Base-by-base conservation (phyloP, 495 filamentous ascomycete genomes). In the Aspergillus indologenus region DNA sequence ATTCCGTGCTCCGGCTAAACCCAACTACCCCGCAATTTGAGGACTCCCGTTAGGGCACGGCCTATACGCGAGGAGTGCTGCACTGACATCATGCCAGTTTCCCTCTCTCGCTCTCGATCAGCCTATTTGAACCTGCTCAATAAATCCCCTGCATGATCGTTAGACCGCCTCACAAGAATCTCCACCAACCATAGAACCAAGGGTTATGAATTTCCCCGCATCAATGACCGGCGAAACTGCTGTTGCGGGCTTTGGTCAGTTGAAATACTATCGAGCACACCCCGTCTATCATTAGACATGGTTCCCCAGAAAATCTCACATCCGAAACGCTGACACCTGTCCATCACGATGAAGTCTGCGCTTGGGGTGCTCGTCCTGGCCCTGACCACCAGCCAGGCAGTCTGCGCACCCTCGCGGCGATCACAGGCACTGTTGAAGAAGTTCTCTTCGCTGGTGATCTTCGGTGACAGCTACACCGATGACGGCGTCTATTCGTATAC, bases 391-490 rank as follows among this genome's bases (percentile, higher is more conserved):
- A n/a, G 45, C 45, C 6, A 1, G 11, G 45, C 45, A 12, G 45
- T 48, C 6, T 48, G 45, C 19, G 19, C 45, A 12, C 45, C 45
- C 19, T 11, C 19, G 9, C 18, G 9, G 9, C 45, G 45, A 23
- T 48, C 45, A 19, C 45, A 48, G 18, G 45, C 18, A 21, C 9
- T 48, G 6, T 3, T 48, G 2, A 12, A 48, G 18, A 48, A 48
- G 12, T 58, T 58, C 46, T 58, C 56, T 17, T 50, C 56, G 1
- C 64, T 84, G 43, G 71, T 85, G 34, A 68, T 76, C 21, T 90
- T 90, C 65, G 87, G 87, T 34, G 86, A 89, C 69, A 89, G 87
- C 71, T 90, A 85, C 63, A 87, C 85, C 2, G 88, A 90, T 68
- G 85, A 90, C 64, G 45, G 76, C 74, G 71, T 44, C 61, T 58